A percentile compares a stretch with the other conserved stretches of the same genome.
These are phyloP conservation scores for Pseudocercospora macadamiae DNA, from an alignment of 2,329 filamentous ascomycete species.

Conservation along the genomic window DNA sequence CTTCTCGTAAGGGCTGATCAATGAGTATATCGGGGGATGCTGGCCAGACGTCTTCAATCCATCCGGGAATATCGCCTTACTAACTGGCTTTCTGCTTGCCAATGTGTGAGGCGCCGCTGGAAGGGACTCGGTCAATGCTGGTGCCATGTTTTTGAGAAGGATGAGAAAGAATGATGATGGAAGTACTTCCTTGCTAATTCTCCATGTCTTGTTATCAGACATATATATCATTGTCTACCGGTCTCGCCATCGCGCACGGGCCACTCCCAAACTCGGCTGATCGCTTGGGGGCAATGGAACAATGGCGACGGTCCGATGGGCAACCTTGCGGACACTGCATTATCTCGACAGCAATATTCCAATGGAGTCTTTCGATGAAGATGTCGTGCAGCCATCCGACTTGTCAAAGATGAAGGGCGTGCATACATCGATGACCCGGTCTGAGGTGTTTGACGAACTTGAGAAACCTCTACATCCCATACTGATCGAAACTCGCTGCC, in stretches of 20 bases:
- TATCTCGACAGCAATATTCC: too few species aligned
- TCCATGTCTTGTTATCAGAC: not conserved
- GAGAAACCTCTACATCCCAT: too few species aligned
- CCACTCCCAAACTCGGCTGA: too few species aligned
- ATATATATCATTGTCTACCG: slow-evolving; percentile 1
- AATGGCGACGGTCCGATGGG: not conserved
- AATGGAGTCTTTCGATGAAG: not conserved
- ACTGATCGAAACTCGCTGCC: too few species aligned
- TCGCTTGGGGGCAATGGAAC: not conserved
- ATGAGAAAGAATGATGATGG: not conserved
- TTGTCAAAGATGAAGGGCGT: too few species aligned
- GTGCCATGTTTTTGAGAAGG: slow-evolving; percentile 21
- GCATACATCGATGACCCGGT: too few species aligned
- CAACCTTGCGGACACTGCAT: too few species aligned
- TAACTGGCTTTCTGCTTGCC: slow-evolving; percentile 37
- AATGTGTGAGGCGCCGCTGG: slow-evolving; percentile 18
- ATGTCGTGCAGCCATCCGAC: too few species aligned
- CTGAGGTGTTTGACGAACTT: too few species aligned
- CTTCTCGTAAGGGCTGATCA: slow-evolving; percentile 65
- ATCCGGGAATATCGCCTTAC: slow-evolving; percentile 62
- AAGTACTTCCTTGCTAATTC: not conserved
- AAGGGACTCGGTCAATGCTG: slow-evolving; percentile 20
- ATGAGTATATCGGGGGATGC: slow-evolving; percentile 67
- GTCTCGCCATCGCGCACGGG: slow-evolving; percentile 1
- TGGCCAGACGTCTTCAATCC: slow-evolving; percentile 72